Evolutionary conservation across 768 basidiomycete species (phyloP).

Genomic region (Porphyrellus cyaneotinctus): DNA sequence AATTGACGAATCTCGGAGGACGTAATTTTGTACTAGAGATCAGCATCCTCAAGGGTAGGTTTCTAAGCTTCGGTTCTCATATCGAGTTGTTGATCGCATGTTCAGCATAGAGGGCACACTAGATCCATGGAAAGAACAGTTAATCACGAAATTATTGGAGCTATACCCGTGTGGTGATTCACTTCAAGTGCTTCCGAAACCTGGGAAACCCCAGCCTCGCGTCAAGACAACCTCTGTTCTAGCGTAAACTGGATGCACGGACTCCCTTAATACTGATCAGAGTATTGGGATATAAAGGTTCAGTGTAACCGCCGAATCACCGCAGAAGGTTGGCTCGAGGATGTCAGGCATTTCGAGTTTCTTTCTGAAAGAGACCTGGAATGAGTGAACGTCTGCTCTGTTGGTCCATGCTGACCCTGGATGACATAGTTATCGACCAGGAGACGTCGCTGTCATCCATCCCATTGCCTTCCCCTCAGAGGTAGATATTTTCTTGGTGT

Average conservation of each 20-base stretch:
- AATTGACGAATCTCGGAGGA: constrained; percentile 77
- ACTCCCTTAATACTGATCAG: constrained; percentile 33
- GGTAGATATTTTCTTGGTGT: constrained; percentile 62
- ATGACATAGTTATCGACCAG: constrained; percentile 61
- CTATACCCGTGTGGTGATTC: constrained; percentile 49
- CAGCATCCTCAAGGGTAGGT: constrained; percentile 76
- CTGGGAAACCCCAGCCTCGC: constrained; percentile 30
- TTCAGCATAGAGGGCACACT: constrained; percentile 68
- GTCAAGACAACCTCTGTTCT: constrained; percentile 10
- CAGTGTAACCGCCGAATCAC: constrained; percentile 70
- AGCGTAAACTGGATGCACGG: constrained; percentile 16
- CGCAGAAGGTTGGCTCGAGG: constrained; percentile 81
- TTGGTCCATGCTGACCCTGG: neutral
- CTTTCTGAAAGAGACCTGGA: constrained; percentile 56
- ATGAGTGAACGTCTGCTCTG: constrained; percentile 38
- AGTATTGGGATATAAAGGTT: constrained; percentile 52
- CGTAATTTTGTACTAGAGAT: constrained; percentile 58
- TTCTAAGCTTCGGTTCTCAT: neutral
- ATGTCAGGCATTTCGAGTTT: constrained; percentile 87
- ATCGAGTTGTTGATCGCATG: neutral
- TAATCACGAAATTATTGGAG: constrained; percentile 45
- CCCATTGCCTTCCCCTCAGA: constrained; percentile 59
- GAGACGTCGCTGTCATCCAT: constrained; percentile 79
- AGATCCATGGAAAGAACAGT: constrained; percentile 59
- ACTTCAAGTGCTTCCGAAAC: constrained; percentile 21